Conservation (phyloP, 352 stramenopile genomes). For the Phytophthora ramorum region DNA sequence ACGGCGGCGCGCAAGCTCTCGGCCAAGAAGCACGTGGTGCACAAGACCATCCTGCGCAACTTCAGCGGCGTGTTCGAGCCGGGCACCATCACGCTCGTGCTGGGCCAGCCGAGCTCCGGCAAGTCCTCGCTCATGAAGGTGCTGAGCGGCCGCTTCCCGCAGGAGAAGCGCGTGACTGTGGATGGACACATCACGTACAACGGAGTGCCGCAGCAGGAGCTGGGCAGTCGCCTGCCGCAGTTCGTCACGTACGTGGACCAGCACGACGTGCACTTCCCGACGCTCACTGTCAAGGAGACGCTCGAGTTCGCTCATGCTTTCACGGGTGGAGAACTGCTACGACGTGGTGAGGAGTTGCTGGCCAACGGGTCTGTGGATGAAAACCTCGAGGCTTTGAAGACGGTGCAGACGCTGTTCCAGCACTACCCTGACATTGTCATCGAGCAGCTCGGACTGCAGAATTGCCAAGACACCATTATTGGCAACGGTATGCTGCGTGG, state of each 20-base stretch:
- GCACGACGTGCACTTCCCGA: constrained; percentile 55
- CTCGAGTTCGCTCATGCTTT: constrained; percentile 73
- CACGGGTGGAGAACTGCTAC: constrained; percentile 29
- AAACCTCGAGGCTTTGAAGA: constrained; percentile 34
- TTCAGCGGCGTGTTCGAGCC: constrained; percentile 34
- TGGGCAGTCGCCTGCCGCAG: constrained; percentile 43
- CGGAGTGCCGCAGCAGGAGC: constrained; percentile 21
- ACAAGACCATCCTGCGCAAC: constrained; percentile 42
- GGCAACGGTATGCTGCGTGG: constrained; percentile 55
- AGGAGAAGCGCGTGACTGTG: constrained; percentile 25
- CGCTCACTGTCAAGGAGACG: constrained; percentile 74
- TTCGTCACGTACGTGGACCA: constrained; percentile 59
- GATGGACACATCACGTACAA: constrained; percentile 48
- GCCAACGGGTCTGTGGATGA: constrained; percentile 28
- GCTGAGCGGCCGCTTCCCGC: constrained; percentile 39
- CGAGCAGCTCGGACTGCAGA: constrained; percentile 47
- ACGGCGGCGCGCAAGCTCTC: constrained; percentile 28
- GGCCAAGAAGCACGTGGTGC: constrained; percentile 38
- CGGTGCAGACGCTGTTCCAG: constrained; percentile 31
- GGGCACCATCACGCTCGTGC: constrained; percentile 31
- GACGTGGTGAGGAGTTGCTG: constrained; percentile 27
- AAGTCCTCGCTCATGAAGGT: constrained; percentile 41
- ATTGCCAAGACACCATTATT: constrained; percentile 56
- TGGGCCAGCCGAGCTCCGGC: constrained; percentile 30
- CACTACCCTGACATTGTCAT: constrained; percentile 55